Conservation (phyloP, 306 rosid genomes). For the Cicer yamashitae region DNA sequence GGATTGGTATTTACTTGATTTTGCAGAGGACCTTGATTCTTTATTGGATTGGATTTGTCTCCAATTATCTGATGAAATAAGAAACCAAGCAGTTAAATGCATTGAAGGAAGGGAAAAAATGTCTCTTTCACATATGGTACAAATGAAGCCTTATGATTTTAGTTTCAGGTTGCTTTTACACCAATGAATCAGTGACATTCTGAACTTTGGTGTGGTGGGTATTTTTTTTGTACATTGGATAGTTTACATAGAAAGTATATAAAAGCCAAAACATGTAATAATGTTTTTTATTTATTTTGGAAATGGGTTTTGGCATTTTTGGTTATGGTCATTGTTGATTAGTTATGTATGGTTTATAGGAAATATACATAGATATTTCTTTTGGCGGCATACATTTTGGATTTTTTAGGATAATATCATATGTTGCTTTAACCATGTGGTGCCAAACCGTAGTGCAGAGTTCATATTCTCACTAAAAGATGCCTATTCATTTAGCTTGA, state of each 20-base stretch:
- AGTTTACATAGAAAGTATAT: slow-evolving; percentile 51
- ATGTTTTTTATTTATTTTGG: slow-evolving; percentile 25
- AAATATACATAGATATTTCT: slow-evolving; percentile 39
- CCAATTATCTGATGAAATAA: slow-evolving; percentile 70
- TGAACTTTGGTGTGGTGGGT: slow-evolving; percentile 41
- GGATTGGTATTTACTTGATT: slow-evolving; percentile 94
- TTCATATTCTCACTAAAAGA: too few relatives aligned
- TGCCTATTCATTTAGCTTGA: too few relatives aligned
- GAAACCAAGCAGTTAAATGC: slow-evolving; percentile 72
- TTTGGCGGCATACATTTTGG: slow-evolving; percentile 23
- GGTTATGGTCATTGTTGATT: slow-evolving; percentile 23
- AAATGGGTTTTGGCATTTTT: slow-evolving; percentile 38
- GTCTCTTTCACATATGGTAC: slow-evolving; percentile 64
- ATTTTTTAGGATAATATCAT: slow-evolving; percentile 25
- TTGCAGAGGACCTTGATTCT: slow-evolving; percentile 88
- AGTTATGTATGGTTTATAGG: slow-evolving; percentile 37
- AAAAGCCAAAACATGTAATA: slow-evolving; percentile 36
- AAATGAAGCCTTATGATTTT: slow-evolving; percentile 86
- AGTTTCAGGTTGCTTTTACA: slow-evolving; percentile 83
- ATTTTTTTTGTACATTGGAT: slow-evolving; percentile 34
- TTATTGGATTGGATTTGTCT: slow-evolving; percentile 89
- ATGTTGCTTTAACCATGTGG: background rate
- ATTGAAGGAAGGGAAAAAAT: slow-evolving; percentile 68
- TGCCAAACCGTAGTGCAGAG: background rate
- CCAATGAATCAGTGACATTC: slow-evolving; percentile 36